These are phyloP conservation scores for Nicotiana undulata DNA, from an alignment of 257 asterid genomes.

Conservation along the genomic window DNA sequence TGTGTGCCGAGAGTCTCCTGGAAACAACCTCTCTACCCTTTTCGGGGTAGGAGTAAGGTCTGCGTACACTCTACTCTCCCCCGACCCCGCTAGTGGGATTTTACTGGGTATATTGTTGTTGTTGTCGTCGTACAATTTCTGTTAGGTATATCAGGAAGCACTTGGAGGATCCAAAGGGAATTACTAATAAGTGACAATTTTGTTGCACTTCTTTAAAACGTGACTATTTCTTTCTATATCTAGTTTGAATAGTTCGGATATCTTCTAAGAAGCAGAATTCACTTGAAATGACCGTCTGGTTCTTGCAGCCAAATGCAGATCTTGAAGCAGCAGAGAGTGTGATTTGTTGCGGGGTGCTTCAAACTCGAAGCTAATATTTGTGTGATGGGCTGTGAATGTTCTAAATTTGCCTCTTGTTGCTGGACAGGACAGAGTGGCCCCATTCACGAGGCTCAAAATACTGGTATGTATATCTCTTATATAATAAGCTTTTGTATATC, in stretches of 20 bases:
- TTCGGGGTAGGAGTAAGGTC: no score
- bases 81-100: no score
- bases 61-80: no score
- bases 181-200: neutral
- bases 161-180: neutral
- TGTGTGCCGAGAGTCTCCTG: no score
- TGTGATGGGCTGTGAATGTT: constrained; percentile 34
- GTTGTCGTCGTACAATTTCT: neutral
- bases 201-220: neutral
- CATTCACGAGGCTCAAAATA: constrained; percentile 11
- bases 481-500: neutral
- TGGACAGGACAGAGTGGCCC: constrained; percentile 27
- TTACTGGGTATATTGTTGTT: no score
- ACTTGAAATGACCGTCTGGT: neutral
- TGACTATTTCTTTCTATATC: neutral
- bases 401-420: constrained; percentile 29
- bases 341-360: neutral
- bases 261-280: neutral
- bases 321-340: neutral
- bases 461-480: constrained; percentile 17
- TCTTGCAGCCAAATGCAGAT: neutral
- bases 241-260: neutral
- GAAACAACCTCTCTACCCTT: no score
- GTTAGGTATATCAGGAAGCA: neutral
- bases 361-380: neutral